Evolutionary conservation across 768 basidiomycete species (phyloP).

Genomic region (Phanerochaete sordida): DNA sequence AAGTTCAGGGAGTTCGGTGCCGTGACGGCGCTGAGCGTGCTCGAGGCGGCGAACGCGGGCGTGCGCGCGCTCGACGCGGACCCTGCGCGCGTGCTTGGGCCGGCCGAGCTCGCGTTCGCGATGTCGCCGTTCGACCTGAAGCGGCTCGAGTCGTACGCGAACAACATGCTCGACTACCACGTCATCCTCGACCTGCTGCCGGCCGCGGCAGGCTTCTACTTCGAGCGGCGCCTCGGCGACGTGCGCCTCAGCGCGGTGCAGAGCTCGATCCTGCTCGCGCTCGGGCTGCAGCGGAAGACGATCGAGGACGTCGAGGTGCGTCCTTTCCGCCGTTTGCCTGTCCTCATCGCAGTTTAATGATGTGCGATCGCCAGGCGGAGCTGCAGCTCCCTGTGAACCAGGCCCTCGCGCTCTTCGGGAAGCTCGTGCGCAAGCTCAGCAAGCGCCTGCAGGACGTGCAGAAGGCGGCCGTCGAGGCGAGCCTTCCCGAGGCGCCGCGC

Average conservation of each 20-base stretch:
- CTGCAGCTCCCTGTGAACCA: constrained; percentile 84
- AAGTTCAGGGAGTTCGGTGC: constrained; percentile 94
- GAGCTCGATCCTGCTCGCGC: constrained; percentile 83
- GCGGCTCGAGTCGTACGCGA: constrained; percentile 91
- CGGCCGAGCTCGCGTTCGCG: constrained; percentile 55
- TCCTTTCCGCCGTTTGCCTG: neutral
- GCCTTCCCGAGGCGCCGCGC: constrained; percentile 46
- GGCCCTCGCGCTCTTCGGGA: constrained; percentile 85
- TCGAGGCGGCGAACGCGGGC: constrained; percentile 77
- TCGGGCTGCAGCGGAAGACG: constrained; percentile 85
- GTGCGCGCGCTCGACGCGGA: constrained; percentile 43
- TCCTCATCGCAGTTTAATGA: neutral
- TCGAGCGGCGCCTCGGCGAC: constrained; percentile 69
- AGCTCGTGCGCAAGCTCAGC: constrained; percentile 82
- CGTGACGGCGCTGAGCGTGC: constrained; percentile 79
- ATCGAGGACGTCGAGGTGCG: constrained; percentile 87
- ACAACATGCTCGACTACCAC: constrained; percentile 95
- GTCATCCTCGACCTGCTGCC: constrained; percentile 93
- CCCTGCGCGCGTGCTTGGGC: constrained; percentile 34
- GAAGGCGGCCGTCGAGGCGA: constrained; percentile 69
- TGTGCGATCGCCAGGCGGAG: constrained; percentile 50
- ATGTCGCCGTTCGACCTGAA: constrained; percentile 94
- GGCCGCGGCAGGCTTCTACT: constrained; percentile 75
- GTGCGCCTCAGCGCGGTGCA: constrained; percentile 82
- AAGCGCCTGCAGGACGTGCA: constrained; percentile 74